Evolutionary conservation across 2,329 filamentous ascomycete species (phyloP), one percentile per base, ranked within the genome.

Genomic region (Alternaria dauci): DNA sequence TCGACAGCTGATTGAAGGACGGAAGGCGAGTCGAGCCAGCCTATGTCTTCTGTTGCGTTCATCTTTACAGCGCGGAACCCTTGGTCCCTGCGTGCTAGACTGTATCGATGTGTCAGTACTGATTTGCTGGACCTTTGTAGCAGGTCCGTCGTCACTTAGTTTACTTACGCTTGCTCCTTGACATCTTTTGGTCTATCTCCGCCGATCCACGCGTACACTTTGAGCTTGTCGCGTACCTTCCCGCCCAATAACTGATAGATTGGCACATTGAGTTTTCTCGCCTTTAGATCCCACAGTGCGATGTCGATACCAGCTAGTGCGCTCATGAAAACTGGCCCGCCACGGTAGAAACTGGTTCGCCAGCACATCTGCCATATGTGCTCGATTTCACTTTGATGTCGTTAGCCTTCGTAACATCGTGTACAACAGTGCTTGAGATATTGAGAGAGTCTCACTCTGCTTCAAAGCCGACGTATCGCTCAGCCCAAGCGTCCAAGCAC

Each of bases 251-350:
- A 82, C 66, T 92, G 86, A 70, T 92, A 89, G 48, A 94, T 85
- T 0, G 91, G 91, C 0, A 93, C 87, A 8, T 85, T 84, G 3
- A 89, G 78, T 62, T 83, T 85, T 47, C 87, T 81, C 16, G 86
- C 87, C 81, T 93, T 93, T 20, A 93, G 80, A 77, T 93, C 91
- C 91, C 91, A 94, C 0, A 93, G 80, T 0, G 91, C 91, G 74
- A 94, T 94, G 71, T 94, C 91, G 52, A 94, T 87, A 2, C 91
- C 91, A 0, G 90, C 87, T 16, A 94, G 78, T 0, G 91, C 91
- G 66, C 88, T 91, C 90, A 94, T 93, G 66, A 94, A 89, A 9
- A 94, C 91, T 0, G 91, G 89, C 0, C 91, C 91, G 2, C 91
- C 91, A 28, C 91, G 84, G 76, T 94, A 94, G 76, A 94, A 94